Conservation (phyloP, 192 early-diverging fungal genomes). For the Mortierella alpina region DNA sequence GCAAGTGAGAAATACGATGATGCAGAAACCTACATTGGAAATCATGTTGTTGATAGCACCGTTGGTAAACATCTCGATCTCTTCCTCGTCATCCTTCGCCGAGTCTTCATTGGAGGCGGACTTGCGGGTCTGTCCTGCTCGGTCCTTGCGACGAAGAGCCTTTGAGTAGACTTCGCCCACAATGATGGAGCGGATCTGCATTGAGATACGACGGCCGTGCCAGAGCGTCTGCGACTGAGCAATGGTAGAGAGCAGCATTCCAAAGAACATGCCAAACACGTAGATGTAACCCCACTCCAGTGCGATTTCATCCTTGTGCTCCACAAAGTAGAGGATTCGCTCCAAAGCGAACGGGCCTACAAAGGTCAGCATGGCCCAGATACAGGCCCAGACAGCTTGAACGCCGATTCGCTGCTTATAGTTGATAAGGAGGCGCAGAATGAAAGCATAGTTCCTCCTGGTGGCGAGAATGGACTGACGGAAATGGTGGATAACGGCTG, state of each 20-base stretch:
- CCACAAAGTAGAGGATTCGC: slow-evolving; percentile 38
- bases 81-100: slow-evolving; percentile 45
- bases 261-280: slow-evolving; percentile 64
- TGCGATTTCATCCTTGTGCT: slow-evolving; percentile 37
- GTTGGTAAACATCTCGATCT: slow-evolving; percentile 50
- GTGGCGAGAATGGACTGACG: slow-evolving; percentile 52
- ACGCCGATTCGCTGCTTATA: slow-evolving; percentile 35
- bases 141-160: slow-evolving; percentile 70
- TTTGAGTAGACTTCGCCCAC: slow-evolving; percentile 72
- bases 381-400: slow-evolving; percentile 40
- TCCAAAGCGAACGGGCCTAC: slow-evolving; percentile 45
- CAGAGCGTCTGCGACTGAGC: slow-evolving; percentile 53
- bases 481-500: slow-evolving; percentile 51
- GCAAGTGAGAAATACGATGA: no score
- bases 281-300: slow-evolving; percentile 63
- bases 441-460: slow-evolving; percentile 43
- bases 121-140: slow-evolving; percentile 60
- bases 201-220: slow-evolving; percentile 53
- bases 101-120: slow-evolving; percentile 23
- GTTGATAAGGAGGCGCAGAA: slow-evolving; percentile 44
- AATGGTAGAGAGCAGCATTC: slow-evolving; percentile 35
- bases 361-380: slow-evolving; percentile 39
- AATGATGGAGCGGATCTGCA: slow-evolving; percentile 62
- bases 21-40: slow-evolving; percentile 36
- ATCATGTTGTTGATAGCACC: slow-evolving; percentile 54